Evolutionary conservation across 306 rosid species (phyloP).

Genomic region (Phaseolus lunatus): DNA sequence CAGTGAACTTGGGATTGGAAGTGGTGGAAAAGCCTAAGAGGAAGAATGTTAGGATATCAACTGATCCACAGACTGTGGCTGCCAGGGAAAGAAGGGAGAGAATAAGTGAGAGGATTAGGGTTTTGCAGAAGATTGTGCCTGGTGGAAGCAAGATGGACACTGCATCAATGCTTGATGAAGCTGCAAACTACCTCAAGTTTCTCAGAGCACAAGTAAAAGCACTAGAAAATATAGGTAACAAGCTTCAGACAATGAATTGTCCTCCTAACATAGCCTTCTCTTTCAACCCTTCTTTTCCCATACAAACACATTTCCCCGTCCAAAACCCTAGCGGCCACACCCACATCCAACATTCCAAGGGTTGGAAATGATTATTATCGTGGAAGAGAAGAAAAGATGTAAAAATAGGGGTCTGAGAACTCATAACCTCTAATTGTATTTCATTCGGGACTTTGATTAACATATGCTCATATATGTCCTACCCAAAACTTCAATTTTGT

Average conservation of each 20-base stretch:
- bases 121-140: slow-evolving; percentile 92
- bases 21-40: slow-evolving; percentile 82
- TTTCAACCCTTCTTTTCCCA: slow-evolving; percentile 91
- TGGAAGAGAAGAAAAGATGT: slow-evolving; percentile 33
- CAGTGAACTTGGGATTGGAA: slow-evolving; percentile 85
- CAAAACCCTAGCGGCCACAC: slow-evolving; percentile 57
- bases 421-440: slow-evolving; percentile 46
- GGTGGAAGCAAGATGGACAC: slow-evolving; percentile 99
- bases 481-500: slow-evolving; percentile 34
- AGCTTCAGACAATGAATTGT: slow-evolving; percentile 68
- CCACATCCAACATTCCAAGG: slow-evolving; percentile 52
- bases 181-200: slow-evolving; percentile 95
- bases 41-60: slow-evolving; percentile 87
- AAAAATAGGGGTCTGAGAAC: slow-evolving; percentile 32
- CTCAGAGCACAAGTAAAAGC: slow-evolving; percentile 87
- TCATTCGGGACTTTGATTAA: slow-evolving; percentile 52
- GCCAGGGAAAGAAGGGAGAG: slow-evolving; percentile 95
- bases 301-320: slow-evolving; percentile 63
- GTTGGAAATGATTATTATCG: slow-evolving; percentile 19
- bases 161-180: slow-evolving; percentile 99
- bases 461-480: slow-evolving; percentile 40
- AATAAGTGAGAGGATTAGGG: slow-evolving; percentile 90
- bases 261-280: slow-evolving; percentile 86
- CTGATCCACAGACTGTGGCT: slow-evolving; percentile 97
- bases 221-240: slow-evolving; percentile 76